A percentile compares a stretch with the other conserved stretches of the same genome.
phyloP scores from a whole-genome alignment of 1,139 yeast genomes.

The Zygosaccharomyces sapae region DNA sequence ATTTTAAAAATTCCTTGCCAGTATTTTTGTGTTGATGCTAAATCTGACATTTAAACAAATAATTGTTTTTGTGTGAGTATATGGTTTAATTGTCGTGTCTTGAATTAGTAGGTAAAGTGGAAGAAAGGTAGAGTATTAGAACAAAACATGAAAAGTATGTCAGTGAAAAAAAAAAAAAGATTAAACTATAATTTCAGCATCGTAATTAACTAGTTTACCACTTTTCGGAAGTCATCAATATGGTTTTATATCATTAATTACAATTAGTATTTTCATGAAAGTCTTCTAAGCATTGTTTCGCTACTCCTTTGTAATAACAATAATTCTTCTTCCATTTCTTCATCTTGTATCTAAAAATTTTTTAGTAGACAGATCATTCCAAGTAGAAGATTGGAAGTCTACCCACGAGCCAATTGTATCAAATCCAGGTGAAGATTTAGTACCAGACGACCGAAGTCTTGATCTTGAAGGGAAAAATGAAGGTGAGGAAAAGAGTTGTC shows the following conservation, averaged over 20 bases:
- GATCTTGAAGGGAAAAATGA: neutral
- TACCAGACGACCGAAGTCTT: slow-evolving; percentile 1
- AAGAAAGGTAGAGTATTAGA: too few relatives aligned
- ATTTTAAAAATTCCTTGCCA: too few relatives aligned
- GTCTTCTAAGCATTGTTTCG: slow-evolving; percentile 23
- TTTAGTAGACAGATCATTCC: slow-evolving; percentile 20
- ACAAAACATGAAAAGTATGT: too few relatives aligned
- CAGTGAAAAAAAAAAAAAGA: too few relatives aligned
- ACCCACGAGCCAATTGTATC: slow-evolving; percentile 12
- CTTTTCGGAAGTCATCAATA: too few relatives aligned
- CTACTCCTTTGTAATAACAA: slow-evolving; percentile 19
- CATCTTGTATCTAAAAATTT: slow-evolving; percentile 20
- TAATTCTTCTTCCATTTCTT: slow-evolving; percentile 18
- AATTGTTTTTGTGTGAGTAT: too few relatives aligned
- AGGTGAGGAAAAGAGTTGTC: slow-evolving; percentile 1
- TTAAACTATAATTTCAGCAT: too few relatives aligned
- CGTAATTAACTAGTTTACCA: too few relatives aligned
- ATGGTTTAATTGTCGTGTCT: too few relatives aligned
- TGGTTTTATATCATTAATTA: neutral
- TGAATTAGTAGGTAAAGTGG: too few relatives aligned
- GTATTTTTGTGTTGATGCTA: too few relatives aligned
- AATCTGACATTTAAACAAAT: too few relatives aligned
- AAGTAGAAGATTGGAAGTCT: slow-evolving; percentile 12
- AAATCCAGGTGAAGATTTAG: slow-evolving; percentile 2
- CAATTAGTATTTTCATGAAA: slow-evolving; percentile 10